Evolutionary conservation across 2,329 filamentous ascomycete species (phyloP), one percentile per base, ranked within the genome.

Genomic region (Clonostachys sp.): DNA sequence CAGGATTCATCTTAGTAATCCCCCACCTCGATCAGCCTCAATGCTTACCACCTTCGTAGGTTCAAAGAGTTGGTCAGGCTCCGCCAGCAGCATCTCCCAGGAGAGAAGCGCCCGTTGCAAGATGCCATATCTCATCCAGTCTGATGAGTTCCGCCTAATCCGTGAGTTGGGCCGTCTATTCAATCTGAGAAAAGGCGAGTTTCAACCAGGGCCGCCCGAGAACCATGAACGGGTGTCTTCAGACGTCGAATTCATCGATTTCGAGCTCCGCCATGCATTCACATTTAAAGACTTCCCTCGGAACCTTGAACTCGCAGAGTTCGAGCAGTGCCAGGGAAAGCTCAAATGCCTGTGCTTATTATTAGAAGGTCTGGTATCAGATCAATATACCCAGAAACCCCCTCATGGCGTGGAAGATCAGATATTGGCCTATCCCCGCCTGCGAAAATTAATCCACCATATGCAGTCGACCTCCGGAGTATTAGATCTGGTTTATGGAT

Each of bases 111-210:
- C 18, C 18, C 18, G 18, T 20, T 20, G 18, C 35, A 24, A 17
- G 38, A 46, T 46, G 45, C 35, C 35, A 16, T 46, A 20, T 41
- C 20, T 46, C 16, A 33, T 41, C 20, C 36, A 46, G 17, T 46
- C 20, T 12, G 42, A 41, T 14, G 45, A 41, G 39, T 46, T 36
- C 36, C 36, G 45, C 13, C 24, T 46, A 24, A 12, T 46, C 18
- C 38, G 38, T 20, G 17, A 20, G 14, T 6, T 46, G n/a, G 35
- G 13, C n/a, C 35, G 20, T 13, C n/a, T 40, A 18, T 33, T 46
- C 3, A 5, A 14, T 12, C 36, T 33, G 35, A 36, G 39, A 34
- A 46, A 41, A 12, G 18, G 20, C 44, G 1, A 20, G n/a, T 12
- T 42, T 35, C 3, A 41, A 49, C 35, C 40, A 34, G 12, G 43